Evolutionary conservation across 148 eudicot genomes (phyloP).

Genomic region (Fagopyrum esculentum): DNA sequence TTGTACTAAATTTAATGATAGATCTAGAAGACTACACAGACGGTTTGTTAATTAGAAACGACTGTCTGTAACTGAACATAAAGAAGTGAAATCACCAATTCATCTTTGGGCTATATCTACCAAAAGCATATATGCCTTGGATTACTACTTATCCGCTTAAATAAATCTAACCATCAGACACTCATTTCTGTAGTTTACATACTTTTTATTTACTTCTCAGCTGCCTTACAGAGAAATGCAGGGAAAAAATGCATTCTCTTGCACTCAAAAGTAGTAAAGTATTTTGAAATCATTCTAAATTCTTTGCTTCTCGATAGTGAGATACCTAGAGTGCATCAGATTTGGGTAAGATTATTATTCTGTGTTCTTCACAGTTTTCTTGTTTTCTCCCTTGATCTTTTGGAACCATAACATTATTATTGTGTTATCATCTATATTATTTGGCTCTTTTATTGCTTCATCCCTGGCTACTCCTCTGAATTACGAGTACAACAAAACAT

Average conservation of each 20-base stretch:
- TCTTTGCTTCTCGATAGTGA: not conserved
- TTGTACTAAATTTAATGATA: not conserved
- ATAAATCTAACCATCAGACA: not conserved
- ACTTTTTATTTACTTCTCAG: not conserved
- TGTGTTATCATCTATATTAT: not conserved
- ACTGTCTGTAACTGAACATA: not conserved
- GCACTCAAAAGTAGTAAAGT: not conserved
- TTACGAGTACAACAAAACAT: not conserved
- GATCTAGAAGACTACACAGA: not conserved
- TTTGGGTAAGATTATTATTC: not conserved
- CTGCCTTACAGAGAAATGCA: not conserved
- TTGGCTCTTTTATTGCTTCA: not conserved
- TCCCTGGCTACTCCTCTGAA: not conserved
- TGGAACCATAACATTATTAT: not conserved
- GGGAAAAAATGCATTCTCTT: not conserved
- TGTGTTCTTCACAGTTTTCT: not conserved
- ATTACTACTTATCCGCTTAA: not conserved
- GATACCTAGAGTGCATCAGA: constrained; percentile 5
- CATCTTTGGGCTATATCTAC: not conserved
- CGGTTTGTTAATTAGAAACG: not conserved
- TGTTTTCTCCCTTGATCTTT: not conserved
- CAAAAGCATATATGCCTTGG: not conserved
- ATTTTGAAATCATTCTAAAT: not conserved
- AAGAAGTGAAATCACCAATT: not conserved
- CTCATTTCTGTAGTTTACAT: not conserved